Evolutionary conservation across 257 asterid genomes (phyloP).

Genomic region (Gardenia jasminoides): DNA sequence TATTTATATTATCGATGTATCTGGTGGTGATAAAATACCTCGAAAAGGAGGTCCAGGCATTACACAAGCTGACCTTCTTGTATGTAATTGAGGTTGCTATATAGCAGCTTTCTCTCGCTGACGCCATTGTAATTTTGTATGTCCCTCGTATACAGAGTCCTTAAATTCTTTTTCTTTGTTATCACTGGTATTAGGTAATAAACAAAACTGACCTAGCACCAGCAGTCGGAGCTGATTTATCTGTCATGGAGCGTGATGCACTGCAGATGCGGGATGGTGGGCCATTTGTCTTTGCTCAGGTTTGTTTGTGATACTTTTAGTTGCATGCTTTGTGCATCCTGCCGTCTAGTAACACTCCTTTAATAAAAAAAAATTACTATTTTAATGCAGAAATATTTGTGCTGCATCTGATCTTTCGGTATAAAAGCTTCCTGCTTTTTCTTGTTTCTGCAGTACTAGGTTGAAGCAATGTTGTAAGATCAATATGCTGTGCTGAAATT

Average conservation of each 20-base stretch:
- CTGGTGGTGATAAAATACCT: constrained; percentile 93
- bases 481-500: too few species aligned
- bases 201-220: constrained; percentile 90
- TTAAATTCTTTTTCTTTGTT: background rate
- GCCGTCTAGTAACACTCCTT: too few species aligned
- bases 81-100: constrained; percentile 24
- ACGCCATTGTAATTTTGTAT: background rate
- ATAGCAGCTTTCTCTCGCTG: background rate
- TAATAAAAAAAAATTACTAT: too few species aligned
- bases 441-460: background rate
- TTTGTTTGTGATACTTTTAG: constrained; percentile 11
- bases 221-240: constrained; percentile 87
- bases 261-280: constrained; percentile 98
- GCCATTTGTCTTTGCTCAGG: constrained; percentile 96
- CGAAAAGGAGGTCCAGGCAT: constrained; percentile 99
- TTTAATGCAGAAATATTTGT: too few species aligned
- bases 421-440: too few species aligned
- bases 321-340: background rate
- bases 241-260: constrained; percentile 94
- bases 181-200: constrained; percentile 55
- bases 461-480: background rate
- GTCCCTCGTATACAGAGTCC: background rate
- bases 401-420: too few species aligned
- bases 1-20: constrained; percentile 88
- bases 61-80: constrained; percentile 96